A percentile compares a stretch with the other conserved stretches of the same genome.
phyloP scores from a whole-genome alignment of 805 yeast genomes.

The Hyphopichia homilentoma region DNA sequence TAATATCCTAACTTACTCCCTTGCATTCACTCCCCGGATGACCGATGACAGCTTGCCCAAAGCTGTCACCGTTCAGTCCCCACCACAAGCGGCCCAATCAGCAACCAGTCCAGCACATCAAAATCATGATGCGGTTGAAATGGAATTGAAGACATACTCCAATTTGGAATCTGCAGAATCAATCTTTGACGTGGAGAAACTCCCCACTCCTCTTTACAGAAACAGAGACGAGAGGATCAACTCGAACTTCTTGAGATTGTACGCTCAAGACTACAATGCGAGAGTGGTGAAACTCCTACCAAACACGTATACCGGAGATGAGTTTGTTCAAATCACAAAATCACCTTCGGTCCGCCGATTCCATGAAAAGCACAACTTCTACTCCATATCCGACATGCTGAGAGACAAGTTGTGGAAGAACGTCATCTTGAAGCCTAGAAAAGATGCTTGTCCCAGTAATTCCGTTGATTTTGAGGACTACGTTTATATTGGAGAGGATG shows the following conservation, averaged over 20 bases:
- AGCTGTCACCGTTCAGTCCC: not conserved
- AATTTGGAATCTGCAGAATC: too few relatives aligned
- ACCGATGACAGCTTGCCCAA: slow-evolving; percentile 14
- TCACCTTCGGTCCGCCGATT: slow-evolving; percentile 20
- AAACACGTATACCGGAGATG: slow-evolving; percentile 9
- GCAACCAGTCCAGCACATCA: too few relatives aligned
- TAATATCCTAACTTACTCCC: slow-evolving; percentile 5
- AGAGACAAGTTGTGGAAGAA: slow-evolving; percentile 52
- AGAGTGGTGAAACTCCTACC: slow-evolving; percentile 21
- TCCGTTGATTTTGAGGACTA: slow-evolving; percentile 18
- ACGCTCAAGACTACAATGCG: slow-evolving; percentile 47
- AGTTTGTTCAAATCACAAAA: slow-evolving; percentile 9
- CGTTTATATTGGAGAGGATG: slow-evolving; percentile 20
- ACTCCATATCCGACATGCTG: slow-evolving; percentile 37
- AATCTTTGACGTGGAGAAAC: too few relatives aligned
- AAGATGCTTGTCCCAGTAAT: slow-evolving; percentile 29
- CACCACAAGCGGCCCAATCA: too few relatives aligned
- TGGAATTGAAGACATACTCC: not conserved
- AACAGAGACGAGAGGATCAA: slow-evolving; percentile 51
- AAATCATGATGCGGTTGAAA: not conserved
- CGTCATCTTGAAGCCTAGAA: slow-evolving; percentile 51
- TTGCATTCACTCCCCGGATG: slow-evolving; percentile 7
- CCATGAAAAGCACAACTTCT: slow-evolving; percentile 20
- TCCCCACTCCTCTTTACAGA: too few relatives aligned
- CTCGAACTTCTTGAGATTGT: slow-evolving; percentile 44